Base-by-base conservation (phyloP, 805 yeast species). In the Yarrowia yakushimensis region DNA sequence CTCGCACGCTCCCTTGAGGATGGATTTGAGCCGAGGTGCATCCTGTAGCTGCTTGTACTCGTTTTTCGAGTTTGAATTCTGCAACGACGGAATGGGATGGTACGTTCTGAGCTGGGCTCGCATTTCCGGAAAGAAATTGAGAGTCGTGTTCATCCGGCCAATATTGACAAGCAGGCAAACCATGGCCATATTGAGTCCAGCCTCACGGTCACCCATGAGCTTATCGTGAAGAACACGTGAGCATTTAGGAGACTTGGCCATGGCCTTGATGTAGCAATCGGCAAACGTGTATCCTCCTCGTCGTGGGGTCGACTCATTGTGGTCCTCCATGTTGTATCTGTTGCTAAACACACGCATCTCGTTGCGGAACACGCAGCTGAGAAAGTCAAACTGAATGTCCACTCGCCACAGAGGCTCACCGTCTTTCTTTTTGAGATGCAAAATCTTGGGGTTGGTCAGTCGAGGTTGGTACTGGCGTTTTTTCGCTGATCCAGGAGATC, bases 41-140 rank as follows among this genome's bases (percentile, higher is more conserved):
- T 93, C 98, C 74, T 93, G 98, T 39, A 93, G 78, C 63, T 90
- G 94, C 71, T 88, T 90, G 48, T 85, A 85, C 45, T 82, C 81
- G 13, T 79, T 72, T 48, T 75, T 74, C 60, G 79, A 82, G 17
- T 86, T 52, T 63, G 82, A 83, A 2, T 87, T 84, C 72, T 93
- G 97, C 43, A 93, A 77, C 11, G 91, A 84, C 0, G 99, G 99
- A 33, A 93, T 90, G 12, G 96, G 88, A 74, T 93, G 97, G 71
- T 88, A 93, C 0, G 97, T 92, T 69, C 99, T 80, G 66, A 93
- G 79, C 67, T 91, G 93, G 0, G 97, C 90, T 68, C 90, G 86
- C 98, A 93, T 93, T 70, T 91, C 97, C 22, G 96, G 90, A 63
- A 90, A 96, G 71, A 93, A 77, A 74, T 93, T 93, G 60, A 93